These are phyloP conservation scores for Suillus cothurnatus DNA, from an alignment of 768 basidiomycete species.

Conservation along the genomic window DNA sequence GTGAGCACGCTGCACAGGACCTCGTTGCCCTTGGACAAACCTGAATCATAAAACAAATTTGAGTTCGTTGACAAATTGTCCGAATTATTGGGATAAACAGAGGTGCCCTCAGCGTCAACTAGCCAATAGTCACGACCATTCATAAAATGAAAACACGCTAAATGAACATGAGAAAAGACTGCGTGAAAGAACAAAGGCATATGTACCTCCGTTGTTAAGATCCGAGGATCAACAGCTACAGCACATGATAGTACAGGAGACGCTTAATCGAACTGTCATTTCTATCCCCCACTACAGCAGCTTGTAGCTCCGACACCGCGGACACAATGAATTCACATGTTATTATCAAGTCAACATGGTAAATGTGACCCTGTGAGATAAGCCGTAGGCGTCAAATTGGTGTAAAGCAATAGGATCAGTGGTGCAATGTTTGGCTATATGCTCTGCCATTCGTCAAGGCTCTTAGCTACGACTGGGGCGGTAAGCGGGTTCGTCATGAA, in stretches of 20 bases:
- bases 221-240: neutral
- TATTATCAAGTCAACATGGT: neutral
- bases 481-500: slow-evolving; percentile 63
- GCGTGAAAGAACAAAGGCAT: neutral
- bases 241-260: neutral
- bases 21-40: neutral
- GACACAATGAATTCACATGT: neutral
- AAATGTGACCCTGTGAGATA: neutral
- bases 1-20: neutral
- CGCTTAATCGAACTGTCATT: neutral
- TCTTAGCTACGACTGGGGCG: slow-evolving; percentile 72
- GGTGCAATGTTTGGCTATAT: slow-evolving; percentile 66
- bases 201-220: neutral
- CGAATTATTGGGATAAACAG: neutral
- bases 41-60: neutral
- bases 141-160: neutral
- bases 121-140: neutral
- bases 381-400: slow-evolving; percentile 14
- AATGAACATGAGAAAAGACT: slow-evolving; percentile 2
- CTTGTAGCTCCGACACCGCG: neutral
- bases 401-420: slow-evolving; percentile 43
- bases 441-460: slow-evolving; percentile 70
- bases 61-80: neutral
- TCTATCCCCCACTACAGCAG: neutral
- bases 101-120: neutral